Evolutionary conservation across 2,329 filamentous ascomycete species (phyloP).

Genomic region (Furcasterigmium furcatum): DNA sequence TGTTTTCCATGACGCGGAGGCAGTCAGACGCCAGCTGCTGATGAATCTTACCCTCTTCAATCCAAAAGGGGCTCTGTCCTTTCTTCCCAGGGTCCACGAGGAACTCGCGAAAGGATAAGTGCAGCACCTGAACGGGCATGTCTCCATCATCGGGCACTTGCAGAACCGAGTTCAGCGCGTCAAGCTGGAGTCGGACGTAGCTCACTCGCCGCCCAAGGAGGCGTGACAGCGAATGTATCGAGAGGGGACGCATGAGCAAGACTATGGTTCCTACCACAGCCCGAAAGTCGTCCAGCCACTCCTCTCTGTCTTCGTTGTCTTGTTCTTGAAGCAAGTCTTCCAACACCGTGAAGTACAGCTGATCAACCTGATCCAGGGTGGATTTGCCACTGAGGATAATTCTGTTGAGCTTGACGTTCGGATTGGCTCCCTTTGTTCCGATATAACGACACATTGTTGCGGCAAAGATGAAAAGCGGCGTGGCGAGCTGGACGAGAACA

Average conservation of each 20-base stretch:
- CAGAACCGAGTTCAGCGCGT: conserved; percentile 29
- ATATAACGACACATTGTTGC: conserved; percentile 25
- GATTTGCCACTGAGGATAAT: conserved; percentile 14
- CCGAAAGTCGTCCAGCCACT: conserved; percentile 18
- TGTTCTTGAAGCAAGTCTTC: too few relatives aligned
- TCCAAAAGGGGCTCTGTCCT: conserved; percentile 24
- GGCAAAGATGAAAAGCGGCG: conserved; percentile 31
- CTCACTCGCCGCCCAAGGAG: conserved; percentile 18
- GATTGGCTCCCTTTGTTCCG: conserved; percentile 14
- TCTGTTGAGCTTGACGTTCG: conserved; percentile 15
- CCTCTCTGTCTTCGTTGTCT: too few relatives aligned
- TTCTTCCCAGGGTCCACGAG: conserved; percentile 24
- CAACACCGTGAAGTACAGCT: conserved; percentile 1
- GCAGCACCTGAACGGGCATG: conserved; percentile 22
- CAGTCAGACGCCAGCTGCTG: conserved; percentile 25
- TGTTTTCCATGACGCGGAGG: conserved; percentile 25
- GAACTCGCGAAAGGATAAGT: conserved; percentile 35
- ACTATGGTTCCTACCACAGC: conserved; percentile 26
- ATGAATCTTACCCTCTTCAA: conserved; percentile 29
- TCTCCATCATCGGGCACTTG: conserved; percentile 19
- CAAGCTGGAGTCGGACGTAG: conserved; percentile 15
- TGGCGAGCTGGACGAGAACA: conserved; percentile 29
- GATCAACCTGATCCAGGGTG: conserved; percentile 10
- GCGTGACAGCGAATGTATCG: conserved; percentile 16
- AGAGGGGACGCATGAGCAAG: conserved; percentile 24